phyloP scores from a whole-genome alignment of 2,329 filamentous ascomycete genomes.

The Xylariaceae sp. region DNA sequence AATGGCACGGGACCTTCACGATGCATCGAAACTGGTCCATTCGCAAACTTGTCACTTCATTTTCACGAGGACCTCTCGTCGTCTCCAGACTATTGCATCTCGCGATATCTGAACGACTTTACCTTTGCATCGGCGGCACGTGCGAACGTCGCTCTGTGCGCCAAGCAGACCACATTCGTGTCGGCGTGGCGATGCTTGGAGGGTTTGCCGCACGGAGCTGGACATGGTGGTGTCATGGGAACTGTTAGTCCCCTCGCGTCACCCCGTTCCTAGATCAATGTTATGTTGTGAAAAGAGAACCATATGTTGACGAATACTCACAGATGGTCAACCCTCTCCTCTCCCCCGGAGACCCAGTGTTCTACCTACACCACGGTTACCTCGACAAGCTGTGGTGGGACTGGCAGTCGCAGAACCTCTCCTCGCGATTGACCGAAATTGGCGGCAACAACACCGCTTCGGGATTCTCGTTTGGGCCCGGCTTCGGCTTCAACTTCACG shows the following conservation, averaged over 20 bases:
- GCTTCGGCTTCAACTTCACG: too few relatives aligned
- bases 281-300: too few relatives aligned
- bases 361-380: conserved; percentile 23
- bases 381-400: conserved; percentile 22
- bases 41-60: conserved; percentile 29
- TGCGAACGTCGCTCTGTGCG: conserved; percentile 11
- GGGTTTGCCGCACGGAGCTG: conserved; percentile 14
- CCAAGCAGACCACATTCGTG: conserved; percentile 4
- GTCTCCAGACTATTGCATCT: conserved; percentile 20
- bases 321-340: conserved; percentile 18
- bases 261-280: neutral
- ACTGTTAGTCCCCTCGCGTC: conserved; percentile 7
- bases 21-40: conserved; percentile 32
- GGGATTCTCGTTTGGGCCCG: conserved; percentile 1
- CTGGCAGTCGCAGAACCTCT: conserved; percentile 18
- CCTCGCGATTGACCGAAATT: conserved; percentile 16
- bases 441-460: conserved; percentile 18
- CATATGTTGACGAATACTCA: too few relatives aligned
- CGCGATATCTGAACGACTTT: conserved; percentile 17
- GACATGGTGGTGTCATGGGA: conserved; percentile 17
- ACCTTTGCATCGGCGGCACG: conserved; percentile 7
- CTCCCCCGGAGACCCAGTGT: conserved; percentile 23
- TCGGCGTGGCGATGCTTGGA: conserved; percentile 16
- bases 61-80: conserved; percentile 20
- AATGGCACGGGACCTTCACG: conserved; percentile 20